Percentiles rank a stretch among this genome's conserved stretches.
Evolutionary conservation across 2,329 filamentous ascomycete genomes (phyloP).

Genomic region (Ophiostoma tasmaniense): DNA sequence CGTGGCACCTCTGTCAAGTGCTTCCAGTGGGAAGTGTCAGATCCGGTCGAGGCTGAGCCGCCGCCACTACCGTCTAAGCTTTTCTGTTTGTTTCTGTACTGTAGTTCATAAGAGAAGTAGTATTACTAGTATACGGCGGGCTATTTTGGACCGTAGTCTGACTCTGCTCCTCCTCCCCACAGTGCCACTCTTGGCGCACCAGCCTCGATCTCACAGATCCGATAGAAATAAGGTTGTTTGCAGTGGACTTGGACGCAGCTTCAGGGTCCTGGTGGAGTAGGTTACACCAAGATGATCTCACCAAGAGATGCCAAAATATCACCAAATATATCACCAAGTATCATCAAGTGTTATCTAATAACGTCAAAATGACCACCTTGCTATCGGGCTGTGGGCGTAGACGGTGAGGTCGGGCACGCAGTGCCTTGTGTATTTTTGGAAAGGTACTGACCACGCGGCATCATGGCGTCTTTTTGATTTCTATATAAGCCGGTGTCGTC

Average conservation of each 20-base stretch:
- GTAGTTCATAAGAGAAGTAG: no score
- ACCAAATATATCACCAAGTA: not conserved
- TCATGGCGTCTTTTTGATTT: not conserved
- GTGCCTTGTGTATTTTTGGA: not conserved
- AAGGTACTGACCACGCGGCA: not conserved
- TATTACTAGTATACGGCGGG: not conserved
- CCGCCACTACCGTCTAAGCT: not conserved
- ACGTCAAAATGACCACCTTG: not conserved
- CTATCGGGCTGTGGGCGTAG: not conserved
- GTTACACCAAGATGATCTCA: not conserved
- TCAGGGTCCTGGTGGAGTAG: not conserved
- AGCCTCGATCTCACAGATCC: not conserved
- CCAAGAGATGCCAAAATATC: not conserved
- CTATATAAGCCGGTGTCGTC: not conserved
- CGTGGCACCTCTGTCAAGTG: not conserved
- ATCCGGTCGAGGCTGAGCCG: not conserved
- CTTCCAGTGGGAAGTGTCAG: not conserved
- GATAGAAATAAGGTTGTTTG: not conserved
- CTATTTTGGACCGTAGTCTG: not conserved
- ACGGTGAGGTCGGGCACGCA: not conserved
- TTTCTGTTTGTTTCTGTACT: no score
- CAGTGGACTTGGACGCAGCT: not conserved
- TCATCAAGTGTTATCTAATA: not conserved
- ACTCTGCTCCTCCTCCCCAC: not conserved
- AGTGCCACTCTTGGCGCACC: not conserved